Percentiles rank a stretch among this genome's conserved stretches.
These are phyloP conservation scores for Panaeolus papilionaceus DNA, from an alignment of 768 basidiomycete species.

Conservation along the genomic window DNA sequence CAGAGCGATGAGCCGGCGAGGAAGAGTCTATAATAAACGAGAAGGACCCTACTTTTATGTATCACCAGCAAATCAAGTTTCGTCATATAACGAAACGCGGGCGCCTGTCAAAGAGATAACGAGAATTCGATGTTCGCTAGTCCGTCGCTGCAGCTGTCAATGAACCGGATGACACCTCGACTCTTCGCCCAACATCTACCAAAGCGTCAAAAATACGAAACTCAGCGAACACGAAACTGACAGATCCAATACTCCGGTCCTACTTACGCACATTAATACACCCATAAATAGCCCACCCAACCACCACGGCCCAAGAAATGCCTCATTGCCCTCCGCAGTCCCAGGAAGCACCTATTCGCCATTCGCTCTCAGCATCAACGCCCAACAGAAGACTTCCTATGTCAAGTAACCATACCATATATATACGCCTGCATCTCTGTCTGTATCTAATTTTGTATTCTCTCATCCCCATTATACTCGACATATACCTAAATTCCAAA, in stretches of 20 bases:
- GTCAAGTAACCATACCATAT: constrained; percentile 5
- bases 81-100: not conserved
- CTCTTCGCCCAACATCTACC: not conserved
- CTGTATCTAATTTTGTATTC: not conserved
- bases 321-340: constrained; percentile 5
- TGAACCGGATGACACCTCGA: not conserved
- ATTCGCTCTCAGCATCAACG: not conserved
- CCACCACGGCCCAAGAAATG: not conserved
- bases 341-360: constrained; percentile 1
- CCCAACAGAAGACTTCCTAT: not conserved
- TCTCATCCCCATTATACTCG: not conserved
- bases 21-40: not conserved
- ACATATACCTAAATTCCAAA: not conserved
- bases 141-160: not conserved
- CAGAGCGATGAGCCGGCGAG: too few species aligned
- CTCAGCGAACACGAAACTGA: not conserved
- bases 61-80: too few species aligned
- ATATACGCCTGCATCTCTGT: not conserved
- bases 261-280: not conserved
- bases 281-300: constrained; percentile 5
- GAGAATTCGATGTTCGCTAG: not conserved
- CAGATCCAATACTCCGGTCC: constrained; percentile 7
- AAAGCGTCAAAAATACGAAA: not conserved
- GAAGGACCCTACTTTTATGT: not conserved
- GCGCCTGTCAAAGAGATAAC: not conserved